These are phyloP conservation scores for Suhomyces sp. DNA, from an alignment of 805 yeast species.

Conservation along the genomic window DNA sequence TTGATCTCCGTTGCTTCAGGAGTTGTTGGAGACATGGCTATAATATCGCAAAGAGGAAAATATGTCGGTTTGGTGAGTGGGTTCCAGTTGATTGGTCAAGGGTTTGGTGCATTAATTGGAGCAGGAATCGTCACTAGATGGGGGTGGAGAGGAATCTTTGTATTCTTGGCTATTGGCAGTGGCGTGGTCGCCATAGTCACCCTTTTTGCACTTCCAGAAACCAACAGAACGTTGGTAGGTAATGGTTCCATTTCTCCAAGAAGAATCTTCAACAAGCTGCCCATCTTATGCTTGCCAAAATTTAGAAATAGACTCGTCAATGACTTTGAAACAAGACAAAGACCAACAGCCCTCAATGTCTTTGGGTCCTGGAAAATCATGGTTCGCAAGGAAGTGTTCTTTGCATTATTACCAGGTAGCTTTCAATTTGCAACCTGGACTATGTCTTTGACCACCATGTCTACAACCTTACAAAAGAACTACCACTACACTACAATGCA, in stretches of 20 bases:
- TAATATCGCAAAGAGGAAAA: slow-evolving; percentile 66
- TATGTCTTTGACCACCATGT: slow-evolving; percentile 61
- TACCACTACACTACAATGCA: slow-evolving; percentile 54
- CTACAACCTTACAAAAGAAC: slow-evolving; percentile 49
- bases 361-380: slow-evolving; percentile 43
- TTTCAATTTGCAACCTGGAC: slow-evolving; percentile 71
- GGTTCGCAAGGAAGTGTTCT: slow-evolving; percentile 42
- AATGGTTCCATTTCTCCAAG: slow-evolving; percentile 65
- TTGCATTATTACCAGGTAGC: slow-evolving; percentile 56
- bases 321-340: slow-evolving; percentile 2
- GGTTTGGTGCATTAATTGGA: slow-evolving; percentile 74
- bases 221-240: slow-evolving; percentile 69
- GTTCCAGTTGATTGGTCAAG: slow-evolving; percentile 67
- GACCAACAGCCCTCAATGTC: slow-evolving; percentile 7
- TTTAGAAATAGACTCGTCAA: neutral
- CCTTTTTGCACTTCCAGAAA: slow-evolving; percentile 61
- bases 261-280: slow-evolving; percentile 41
- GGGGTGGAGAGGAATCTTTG: slow-evolving; percentile 74
- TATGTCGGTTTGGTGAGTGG: slow-evolving; percentile 67
- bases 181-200: slow-evolving; percentile 41
- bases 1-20: slow-evolving; percentile 71
- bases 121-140: slow-evolving; percentile 35
- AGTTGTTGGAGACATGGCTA: slow-evolving; percentile 70
- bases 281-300: slow-evolving; percentile 29
- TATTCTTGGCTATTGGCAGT: slow-evolving; percentile 70